These are phyloP conservation scores for Sporobolomyces roseus DNA, from an alignment of 768 basidiomycete genomes.

Conservation along the genomic window DNA sequence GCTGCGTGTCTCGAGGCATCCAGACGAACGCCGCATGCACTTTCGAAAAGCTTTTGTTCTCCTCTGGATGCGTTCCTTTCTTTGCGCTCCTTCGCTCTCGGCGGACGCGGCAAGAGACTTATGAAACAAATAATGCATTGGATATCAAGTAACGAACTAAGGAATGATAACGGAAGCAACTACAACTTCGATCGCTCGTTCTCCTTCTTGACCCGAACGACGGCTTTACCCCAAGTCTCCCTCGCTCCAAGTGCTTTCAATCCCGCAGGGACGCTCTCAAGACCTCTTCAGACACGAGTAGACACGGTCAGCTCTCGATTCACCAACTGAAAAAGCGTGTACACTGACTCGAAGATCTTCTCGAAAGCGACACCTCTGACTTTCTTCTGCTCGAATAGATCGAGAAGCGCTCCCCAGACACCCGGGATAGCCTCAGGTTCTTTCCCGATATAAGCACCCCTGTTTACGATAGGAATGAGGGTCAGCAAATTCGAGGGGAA, in stretches of 20 bases:
- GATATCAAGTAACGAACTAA: too few species aligned
- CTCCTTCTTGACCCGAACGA: conserved; percentile 58
- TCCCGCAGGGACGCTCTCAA: conserved; percentile 66
- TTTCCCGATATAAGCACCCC: conserved; percentile 50
- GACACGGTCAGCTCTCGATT: neutral
- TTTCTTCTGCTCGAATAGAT: conserved; percentile 65
- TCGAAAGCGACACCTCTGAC: conserved; percentile 68
- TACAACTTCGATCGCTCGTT: conserved; percentile 30
- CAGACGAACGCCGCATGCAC: too few species aligned
- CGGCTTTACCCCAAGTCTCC: conserved; percentile 87
- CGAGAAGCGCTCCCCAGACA: conserved; percentile 70
- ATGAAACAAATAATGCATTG: too few species aligned
- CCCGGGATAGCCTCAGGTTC: conserved; percentile 62
- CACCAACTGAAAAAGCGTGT: neutral
- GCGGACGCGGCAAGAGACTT: too few species aligned
- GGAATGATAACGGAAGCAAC: neutral
- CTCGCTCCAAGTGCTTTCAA: conserved; percentile 71
- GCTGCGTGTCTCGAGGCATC: too few species aligned
- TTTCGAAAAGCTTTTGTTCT: too few species aligned
- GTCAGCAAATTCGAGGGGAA: too few species aligned
- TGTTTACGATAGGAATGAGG: neutral
- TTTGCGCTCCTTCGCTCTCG: too few species aligned
- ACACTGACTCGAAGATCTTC: conserved; percentile 56
- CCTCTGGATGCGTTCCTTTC: too few species aligned
- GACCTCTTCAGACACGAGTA: conserved; percentile 47